These are phyloP conservation scores for Tillandsia fasciculata DNA, from an alignment of 176 grass and related monocot genomes.

Conservation along the genomic window DNA sequence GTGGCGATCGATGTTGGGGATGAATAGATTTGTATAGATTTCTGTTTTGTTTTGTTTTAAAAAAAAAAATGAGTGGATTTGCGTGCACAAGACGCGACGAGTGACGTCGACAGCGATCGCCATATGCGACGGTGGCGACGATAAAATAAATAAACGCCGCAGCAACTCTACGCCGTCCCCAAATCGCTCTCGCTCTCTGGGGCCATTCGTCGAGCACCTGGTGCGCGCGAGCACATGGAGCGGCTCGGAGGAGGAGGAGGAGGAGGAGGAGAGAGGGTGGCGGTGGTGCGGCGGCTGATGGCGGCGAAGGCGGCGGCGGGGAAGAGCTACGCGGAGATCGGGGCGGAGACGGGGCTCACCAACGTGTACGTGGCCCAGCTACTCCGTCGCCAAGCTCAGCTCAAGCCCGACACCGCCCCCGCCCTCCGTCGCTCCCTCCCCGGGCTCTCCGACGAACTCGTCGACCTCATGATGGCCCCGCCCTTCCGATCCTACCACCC, in stretches of 20 bases:
- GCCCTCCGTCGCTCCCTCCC: constrained; percentile 44
- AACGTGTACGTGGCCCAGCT: constrained; percentile 94
- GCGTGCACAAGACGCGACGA: too few species aligned
- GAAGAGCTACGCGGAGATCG: constrained; percentile 70
- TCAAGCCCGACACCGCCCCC: constrained; percentile 53
- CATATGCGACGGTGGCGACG: too few species aligned
- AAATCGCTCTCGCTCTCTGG: too few species aligned
- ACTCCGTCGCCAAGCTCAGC: constrained; percentile 81
- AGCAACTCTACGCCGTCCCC: too few species aligned
- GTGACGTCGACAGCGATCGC: too few species aligned
- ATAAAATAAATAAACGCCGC: too few species aligned
- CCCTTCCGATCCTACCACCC: constrained; percentile 71
- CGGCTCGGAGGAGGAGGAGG: not conserved
- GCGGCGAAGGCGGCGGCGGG: constrained; percentile 43
- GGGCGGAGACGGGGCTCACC: constrained; percentile 71
- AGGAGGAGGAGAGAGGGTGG: constrained; percentile 7
- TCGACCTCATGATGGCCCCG: constrained; percentile 60
- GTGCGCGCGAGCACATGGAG: too few species aligned
- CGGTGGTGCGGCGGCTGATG: constrained; percentile 34
- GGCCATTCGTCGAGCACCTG: constrained; percentile 8
- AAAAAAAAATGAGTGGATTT: too few species aligned
- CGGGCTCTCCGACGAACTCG: constrained; percentile 49
- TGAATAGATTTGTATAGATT: too few species aligned
- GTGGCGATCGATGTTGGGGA: too few species aligned
- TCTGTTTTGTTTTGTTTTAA: too few species aligned